Conservation (phyloP, 1,284 basidiomycete species). For the Malassezia equina region DNA sequence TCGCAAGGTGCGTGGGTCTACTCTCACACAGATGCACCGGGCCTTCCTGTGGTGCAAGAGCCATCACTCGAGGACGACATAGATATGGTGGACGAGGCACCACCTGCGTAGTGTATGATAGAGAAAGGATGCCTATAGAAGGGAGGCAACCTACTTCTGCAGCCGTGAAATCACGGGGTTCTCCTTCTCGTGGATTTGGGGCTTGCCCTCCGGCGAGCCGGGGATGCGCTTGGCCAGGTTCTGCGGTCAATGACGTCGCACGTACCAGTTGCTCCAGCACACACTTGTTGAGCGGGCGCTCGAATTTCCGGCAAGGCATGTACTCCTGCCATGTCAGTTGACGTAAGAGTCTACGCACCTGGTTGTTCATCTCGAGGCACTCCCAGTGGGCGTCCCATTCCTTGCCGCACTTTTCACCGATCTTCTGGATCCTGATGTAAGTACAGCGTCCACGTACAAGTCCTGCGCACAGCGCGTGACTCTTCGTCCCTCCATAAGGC, state of each 20-base stretch:
- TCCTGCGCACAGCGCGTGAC: slow-evolving; percentile 93
- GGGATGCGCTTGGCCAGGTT: slow-evolving; percentile 87
- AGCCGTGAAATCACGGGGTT: slow-evolving; percentile 56
- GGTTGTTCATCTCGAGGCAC: slow-evolving; percentile 90
- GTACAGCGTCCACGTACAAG: slow-evolving; percentile 56
- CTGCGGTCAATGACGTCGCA: slow-evolving; percentile 50
- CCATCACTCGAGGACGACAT: slow-evolving; percentile 11
- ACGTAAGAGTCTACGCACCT: slow-evolving; percentile 55
- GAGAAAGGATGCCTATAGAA: neutral
- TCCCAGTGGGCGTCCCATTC: slow-evolving; percentile 90
- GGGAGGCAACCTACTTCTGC: slow-evolving; percentile 14
- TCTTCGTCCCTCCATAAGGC: slow-evolving; percentile 86
- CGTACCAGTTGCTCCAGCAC: slow-evolving; percentile 79
- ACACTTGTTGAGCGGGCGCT: slow-evolving; percentile 81
- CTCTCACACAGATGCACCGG: neutral
- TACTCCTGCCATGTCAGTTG: slow-evolving; percentile 60
- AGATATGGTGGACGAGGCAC: neutral
- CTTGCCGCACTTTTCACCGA: slow-evolving; percentile 78
- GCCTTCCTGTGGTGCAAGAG: slow-evolving; percentile 6
- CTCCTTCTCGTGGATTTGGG: slow-evolving; percentile 79
- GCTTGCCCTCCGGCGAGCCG: slow-evolving; percentile 71
- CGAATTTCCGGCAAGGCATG: slow-evolving; percentile 77
- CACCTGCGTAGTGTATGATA: neutral
- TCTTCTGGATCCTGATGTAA: slow-evolving; percentile 67
- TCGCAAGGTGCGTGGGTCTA: neutral